phyloP scores from a whole-genome alignment of 192 early-diverging fungal species.

The Mortierella hygrophila region DNA sequence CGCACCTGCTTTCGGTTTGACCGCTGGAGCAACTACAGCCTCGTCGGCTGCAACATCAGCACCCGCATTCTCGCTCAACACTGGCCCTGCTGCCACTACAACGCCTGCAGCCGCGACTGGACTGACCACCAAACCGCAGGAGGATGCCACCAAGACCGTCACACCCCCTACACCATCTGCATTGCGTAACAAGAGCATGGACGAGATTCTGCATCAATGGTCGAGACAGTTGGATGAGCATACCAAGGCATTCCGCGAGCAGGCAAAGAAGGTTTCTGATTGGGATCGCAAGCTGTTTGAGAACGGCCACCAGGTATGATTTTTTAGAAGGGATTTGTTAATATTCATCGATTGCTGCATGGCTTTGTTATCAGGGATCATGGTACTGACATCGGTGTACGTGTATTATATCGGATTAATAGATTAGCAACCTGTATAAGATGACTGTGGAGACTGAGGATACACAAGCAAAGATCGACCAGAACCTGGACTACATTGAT shows the following conservation, averaged over 20 bases:
- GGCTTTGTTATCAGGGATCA: background rate
- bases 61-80: constrained; percentile 34
- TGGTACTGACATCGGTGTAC: background rate
- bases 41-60: constrained; percentile 46
- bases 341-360: background rate
- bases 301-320: constrained; percentile 79
- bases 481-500: constrained; percentile 90
- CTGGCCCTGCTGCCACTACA: constrained; percentile 55
- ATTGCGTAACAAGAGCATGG: constrained; percentile 89
- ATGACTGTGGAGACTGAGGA: constrained; percentile 79
- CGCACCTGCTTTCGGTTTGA: constrained; percentile 31
- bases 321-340: background rate
- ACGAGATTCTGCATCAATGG: constrained; percentile 94
- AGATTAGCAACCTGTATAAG: constrained; percentile 83
- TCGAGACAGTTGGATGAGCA: constrained; percentile 82
- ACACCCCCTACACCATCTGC: constrained; percentile 64
- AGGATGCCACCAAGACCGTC: constrained; percentile 54
- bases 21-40: constrained; percentile 14
- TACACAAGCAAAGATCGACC: constrained; percentile 84
- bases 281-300: constrained; percentile 91
- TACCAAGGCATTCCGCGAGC: constrained; percentile 86
- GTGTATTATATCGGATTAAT: background rate
- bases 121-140: constrained; percentile 60
- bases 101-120: constrained; percentile 49
- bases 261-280: constrained; percentile 84